phyloP scores from a whole-genome alignment of 306 rosid species.

The Erythrophleum fordii region DNA sequence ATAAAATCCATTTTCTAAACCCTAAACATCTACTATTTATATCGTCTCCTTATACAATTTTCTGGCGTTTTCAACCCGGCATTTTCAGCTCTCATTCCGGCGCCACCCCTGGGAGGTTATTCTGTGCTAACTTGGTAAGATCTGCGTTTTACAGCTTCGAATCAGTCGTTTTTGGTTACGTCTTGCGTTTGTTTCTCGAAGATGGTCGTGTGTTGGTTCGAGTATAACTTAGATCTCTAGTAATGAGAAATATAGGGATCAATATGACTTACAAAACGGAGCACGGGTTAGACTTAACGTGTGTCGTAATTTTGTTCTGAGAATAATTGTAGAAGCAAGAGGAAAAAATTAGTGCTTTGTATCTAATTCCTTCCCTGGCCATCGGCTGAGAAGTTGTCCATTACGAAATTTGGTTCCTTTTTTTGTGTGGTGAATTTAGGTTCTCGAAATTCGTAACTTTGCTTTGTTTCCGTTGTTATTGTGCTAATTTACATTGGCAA shows the following conservation, averaged over 20 bases:
- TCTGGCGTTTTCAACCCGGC: not conserved
- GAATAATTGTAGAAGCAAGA: too few relatives aligned
- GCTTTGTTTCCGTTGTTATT: not conserved
- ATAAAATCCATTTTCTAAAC: not conserved
- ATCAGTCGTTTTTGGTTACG: not conserved
- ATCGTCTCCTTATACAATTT: not conserved
- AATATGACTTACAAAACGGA: too few relatives aligned
- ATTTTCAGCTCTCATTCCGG: slow-evolving; percentile 4
- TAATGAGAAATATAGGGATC: not conserved
- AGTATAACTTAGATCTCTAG: not conserved
- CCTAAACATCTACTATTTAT: slow-evolving; percentile 21
- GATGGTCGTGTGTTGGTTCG: not conserved
- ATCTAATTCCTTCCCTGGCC: not conserved
- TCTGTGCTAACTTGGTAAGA: slow-evolving; percentile 35
- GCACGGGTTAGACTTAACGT: not conserved
- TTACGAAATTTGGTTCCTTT: not conserved
- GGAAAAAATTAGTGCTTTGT: too few relatives aligned
- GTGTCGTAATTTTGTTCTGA: too few relatives aligned
- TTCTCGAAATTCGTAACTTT: not conserved
- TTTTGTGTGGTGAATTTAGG: not conserved
- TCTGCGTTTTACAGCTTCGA: not conserved
- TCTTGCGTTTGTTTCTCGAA: not conserved
- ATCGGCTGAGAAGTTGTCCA: not conserved
- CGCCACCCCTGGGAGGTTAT: slow-evolving; percentile 28
- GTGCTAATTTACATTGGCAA: not conserved